A percentile compares a stretch with the other conserved stretches of the same genome.
phyloP scores from a whole-genome alignment of 2,329 filamentous ascomycete species.

The Colletotrichum trifolii region DNA sequence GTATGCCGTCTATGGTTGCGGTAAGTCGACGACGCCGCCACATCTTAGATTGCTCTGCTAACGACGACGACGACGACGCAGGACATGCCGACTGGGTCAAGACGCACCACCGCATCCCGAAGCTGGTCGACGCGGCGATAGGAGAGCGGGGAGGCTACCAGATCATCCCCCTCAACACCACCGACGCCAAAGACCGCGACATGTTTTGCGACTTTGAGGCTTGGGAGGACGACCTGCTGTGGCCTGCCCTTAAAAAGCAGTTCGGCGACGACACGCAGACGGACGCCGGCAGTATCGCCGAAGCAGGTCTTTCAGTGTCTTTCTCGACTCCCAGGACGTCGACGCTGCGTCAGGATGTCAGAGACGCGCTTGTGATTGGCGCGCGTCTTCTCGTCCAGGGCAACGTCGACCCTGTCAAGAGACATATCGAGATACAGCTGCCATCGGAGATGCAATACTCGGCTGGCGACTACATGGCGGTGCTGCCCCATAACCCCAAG shows the following conservation, averaged over 20 bases:
- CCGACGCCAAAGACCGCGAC: constrained; percentile 72
- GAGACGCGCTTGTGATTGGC: constrained; percentile 67
- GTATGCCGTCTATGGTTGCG: constrained; percentile 76
- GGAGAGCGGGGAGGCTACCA: constrained; percentile 48
- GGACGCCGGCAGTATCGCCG: constrained; percentile 32
- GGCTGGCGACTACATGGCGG: constrained; percentile 80
- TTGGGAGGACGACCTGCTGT: constrained; percentile 71
- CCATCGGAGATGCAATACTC: constrained; percentile 74
- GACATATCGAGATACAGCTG: constrained; percentile 74
- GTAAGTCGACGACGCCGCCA: constrained; percentile 34
- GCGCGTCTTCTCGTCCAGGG: constrained; percentile 58
- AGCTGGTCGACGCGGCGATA: constrained; percentile 66
- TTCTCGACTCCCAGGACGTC: constrained; percentile 65
- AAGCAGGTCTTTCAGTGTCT: constrained; percentile 56
- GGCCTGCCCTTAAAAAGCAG: constrained; percentile 60
- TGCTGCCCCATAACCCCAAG: constrained; percentile 77
- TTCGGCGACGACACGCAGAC: constrained; percentile 62
- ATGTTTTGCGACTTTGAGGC: constrained; percentile 75
- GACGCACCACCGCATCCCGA: constrained; percentile 77
- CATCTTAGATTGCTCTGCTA: fast-evolving
- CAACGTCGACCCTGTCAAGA: constrained; percentile 66
- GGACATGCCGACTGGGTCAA: constrained; percentile 62
- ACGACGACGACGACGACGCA: background rate
- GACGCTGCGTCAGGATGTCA: constrained; percentile 69
- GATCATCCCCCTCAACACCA: constrained; percentile 58